phyloP scores from a whole-genome alignment of 2,329 filamentous ascomycete genomes.

The Pleurostoma richardsiae region DNA sequence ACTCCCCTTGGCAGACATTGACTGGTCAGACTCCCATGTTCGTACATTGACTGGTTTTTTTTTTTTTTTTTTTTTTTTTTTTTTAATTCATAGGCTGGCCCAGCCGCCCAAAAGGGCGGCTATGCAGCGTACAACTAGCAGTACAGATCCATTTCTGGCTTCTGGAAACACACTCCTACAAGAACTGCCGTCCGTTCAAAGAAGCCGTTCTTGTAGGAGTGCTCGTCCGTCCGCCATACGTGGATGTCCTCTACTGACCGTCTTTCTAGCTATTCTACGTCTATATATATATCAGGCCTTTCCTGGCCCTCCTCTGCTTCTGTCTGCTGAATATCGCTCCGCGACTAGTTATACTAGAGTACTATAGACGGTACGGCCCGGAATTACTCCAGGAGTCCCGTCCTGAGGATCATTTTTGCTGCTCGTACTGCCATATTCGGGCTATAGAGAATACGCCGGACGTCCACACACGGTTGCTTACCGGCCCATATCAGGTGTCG shows the following conservation, averaged over 20 bases:
- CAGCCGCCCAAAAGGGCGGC: conserved; percentile 3
- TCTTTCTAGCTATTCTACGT: conserved; percentile 16
- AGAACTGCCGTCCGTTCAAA: background rate
- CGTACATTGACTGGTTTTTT: no score
- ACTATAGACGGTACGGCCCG: conserved; percentile 17
- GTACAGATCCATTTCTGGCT: conserved; percentile 5
- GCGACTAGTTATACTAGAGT: conserved; percentile 12
- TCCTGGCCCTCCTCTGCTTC: conserved; percentile 19
- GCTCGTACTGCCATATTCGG: conserved; percentile 22
- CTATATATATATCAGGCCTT: conserved; percentile 17
- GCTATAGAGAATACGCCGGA: conserved; percentile 26
- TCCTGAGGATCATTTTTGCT: conserved; percentile 25
- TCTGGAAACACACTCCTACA: background rate
- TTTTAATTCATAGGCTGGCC: background rate
- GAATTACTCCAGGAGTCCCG: conserved; percentile 21
- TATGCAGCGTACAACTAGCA: conserved; percentile 11
- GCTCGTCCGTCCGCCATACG: background rate
- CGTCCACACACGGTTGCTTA: conserved; percentile 12
- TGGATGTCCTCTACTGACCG: conserved; percentile 4
- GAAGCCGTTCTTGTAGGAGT: background rate
- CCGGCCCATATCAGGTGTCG: conserved; percentile 5
- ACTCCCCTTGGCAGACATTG: no score
- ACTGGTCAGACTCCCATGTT: no score
- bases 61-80: background rate
- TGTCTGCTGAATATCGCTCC: conserved; percentile 17